Percentiles rank a stretch among this genome's conserved stretches.
Evolutionary conservation across 2,329 filamentous ascomycete species (phyloP).

Genomic region (Aspergillus costaricaensis): DNA sequence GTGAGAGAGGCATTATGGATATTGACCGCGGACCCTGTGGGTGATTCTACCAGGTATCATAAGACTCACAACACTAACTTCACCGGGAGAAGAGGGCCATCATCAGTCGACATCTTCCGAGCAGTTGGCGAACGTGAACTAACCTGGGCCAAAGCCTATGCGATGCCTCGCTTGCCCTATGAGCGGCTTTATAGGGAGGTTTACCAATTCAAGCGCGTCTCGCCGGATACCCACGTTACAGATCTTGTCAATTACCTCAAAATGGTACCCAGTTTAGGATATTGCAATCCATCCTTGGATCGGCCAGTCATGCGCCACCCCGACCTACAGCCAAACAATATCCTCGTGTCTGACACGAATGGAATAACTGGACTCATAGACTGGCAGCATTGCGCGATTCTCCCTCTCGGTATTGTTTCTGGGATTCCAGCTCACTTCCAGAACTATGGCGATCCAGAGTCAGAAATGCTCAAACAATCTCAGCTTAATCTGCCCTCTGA

Average conservation of each 20-base stretch:
- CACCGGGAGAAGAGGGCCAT: slow-evolving; percentile 9
- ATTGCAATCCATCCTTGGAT: slow-evolving; percentile 9
- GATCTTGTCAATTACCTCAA: slow-evolving; percentile 19
- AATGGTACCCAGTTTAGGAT: slow-evolving; percentile 16
- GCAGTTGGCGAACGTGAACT: slow-evolving; percentile 19
- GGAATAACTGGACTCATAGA: slow-evolving; percentile 44
- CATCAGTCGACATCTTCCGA: slow-evolving; percentile 14
- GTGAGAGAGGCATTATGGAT: slow-evolving; percentile 10
- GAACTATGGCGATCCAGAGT: slow-evolving; percentile 37
- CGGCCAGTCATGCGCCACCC: slow-evolving; percentile 27
- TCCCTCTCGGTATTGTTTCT: slow-evolving; percentile 41
- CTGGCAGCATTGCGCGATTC: slow-evolving; percentile 42
- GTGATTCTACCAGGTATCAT: slow-evolving; percentile 1
- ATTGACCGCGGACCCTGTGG: slow-evolving; percentile 22
- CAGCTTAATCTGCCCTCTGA: slow-evolving; percentile 13
- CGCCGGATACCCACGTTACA: slow-evolving; percentile 19
- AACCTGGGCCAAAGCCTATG: slow-evolving; percentile 18
- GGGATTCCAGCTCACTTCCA: slow-evolving; percentile 44
- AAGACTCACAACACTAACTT: background rate
- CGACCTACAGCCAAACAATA: slow-evolving; percentile 33
- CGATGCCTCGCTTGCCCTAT: slow-evolving; percentile 20
- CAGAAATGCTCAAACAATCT: slow-evolving; percentile 18
- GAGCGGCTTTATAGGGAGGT: slow-evolving; percentile 22
- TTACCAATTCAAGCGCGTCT: slow-evolving; percentile 14
- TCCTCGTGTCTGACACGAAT: slow-evolving; percentile 31